These are phyloP conservation scores for Aaosphaeria arxii DNA, from an alignment of 2,329 filamentous ascomycete genomes.

Conservation along the genomic window DNA sequence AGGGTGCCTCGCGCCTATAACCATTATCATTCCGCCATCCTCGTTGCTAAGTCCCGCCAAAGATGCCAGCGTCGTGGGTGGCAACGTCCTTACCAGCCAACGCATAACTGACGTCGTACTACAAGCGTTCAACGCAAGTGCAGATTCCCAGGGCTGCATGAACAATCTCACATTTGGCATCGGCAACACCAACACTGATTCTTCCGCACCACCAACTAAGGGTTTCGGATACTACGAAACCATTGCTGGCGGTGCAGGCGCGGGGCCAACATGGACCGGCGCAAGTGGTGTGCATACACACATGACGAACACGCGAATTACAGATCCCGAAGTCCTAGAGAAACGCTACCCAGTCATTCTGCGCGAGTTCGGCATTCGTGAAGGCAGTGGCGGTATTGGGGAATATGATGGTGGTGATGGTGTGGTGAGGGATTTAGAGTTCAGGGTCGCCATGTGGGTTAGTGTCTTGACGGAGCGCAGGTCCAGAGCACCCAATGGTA, in stretches of 20 bases:
- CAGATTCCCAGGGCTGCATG: no score
- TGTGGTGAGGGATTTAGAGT: conserved; percentile 76
- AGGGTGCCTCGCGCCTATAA: no score
- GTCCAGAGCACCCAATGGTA: conserved; percentile 75
- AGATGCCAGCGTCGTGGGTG: no score
- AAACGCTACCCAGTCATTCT: conserved; percentile 72
- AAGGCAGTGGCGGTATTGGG: conserved; percentile 62
- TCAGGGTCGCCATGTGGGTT: conserved; percentile 72
- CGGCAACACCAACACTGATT: conserved; percentile 2
- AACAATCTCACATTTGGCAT: no score
- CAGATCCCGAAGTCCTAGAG: conserved; percentile 77
- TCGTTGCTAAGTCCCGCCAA: no score
- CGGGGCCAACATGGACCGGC: conserved; percentile 70
- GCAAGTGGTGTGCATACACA: conserved; percentile 74
- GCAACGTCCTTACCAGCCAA: no score
- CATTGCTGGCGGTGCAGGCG: conserved; percentile 74
- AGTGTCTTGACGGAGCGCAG: conserved; percentile 75
- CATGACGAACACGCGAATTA: conserved; percentile 85
- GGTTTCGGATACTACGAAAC: conserved; percentile 89
- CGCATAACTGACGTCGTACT: no score
- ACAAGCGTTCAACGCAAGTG: no score
- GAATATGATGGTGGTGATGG: conserved; percentile 72
- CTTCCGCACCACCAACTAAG: conserved; percentile 43
- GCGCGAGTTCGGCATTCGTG: conserved; percentile 64
- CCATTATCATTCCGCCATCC: no score